Conservation (phyloP, 2,329 filamentous ascomycete genomes). For the Cryphonectria parasitica region DNA sequence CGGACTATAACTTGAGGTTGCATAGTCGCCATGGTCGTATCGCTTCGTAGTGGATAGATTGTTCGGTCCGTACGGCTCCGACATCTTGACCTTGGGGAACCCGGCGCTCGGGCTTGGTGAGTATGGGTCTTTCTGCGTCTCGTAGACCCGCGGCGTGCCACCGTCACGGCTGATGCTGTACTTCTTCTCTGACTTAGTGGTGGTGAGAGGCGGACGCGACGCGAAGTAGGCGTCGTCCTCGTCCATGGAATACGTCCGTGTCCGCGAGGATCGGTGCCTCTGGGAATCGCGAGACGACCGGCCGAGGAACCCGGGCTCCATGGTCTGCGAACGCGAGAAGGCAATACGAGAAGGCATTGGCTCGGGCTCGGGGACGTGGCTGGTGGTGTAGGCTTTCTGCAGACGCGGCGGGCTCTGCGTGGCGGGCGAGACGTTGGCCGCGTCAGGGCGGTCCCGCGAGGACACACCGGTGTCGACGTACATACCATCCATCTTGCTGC, state of each 20-base stretch:
- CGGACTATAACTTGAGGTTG: slow-evolving; percentile 25
- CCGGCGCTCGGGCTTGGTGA: not conserved
- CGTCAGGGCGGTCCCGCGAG: slow-evolving; percentile 22
- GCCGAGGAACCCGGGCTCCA: slow-evolving; percentile 28
- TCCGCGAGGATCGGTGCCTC: slow-evolving; percentile 24
- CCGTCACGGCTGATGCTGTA: slow-evolving; percentile 17
- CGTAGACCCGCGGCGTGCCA: slow-evolving; percentile 15
- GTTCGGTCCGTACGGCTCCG: slow-evolving; percentile 27
- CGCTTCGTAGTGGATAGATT: slow-evolving; percentile 31
- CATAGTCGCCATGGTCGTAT: slow-evolving; percentile 31
- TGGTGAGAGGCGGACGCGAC: not conserved
- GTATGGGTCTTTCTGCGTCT: slow-evolving; percentile 21
- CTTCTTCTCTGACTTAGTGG: slow-evolving; percentile 13
- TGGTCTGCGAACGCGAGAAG: slow-evolving; percentile 30
- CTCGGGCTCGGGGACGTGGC: slow-evolving; percentile 24
- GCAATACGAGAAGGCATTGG: slow-evolving; percentile 26
- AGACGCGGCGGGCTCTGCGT: slow-evolving; percentile 33
- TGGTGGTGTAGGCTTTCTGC: slow-evolving; percentile 35
- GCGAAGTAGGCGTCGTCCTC: slow-evolving; percentile 25
- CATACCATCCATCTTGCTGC: slow-evolving; percentile 17
- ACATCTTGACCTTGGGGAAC: slow-evolving; percentile 31
- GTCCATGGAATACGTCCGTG: slow-evolving; percentile 29
- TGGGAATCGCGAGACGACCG: slow-evolving; percentile 16
- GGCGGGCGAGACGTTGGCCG: slow-evolving; percentile 29
- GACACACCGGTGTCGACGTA: slow-evolving; percentile 16